phyloP scores from a whole-genome alignment of 495 filamentous ascomycete genomes.

The Letharia columbiana region DNA sequence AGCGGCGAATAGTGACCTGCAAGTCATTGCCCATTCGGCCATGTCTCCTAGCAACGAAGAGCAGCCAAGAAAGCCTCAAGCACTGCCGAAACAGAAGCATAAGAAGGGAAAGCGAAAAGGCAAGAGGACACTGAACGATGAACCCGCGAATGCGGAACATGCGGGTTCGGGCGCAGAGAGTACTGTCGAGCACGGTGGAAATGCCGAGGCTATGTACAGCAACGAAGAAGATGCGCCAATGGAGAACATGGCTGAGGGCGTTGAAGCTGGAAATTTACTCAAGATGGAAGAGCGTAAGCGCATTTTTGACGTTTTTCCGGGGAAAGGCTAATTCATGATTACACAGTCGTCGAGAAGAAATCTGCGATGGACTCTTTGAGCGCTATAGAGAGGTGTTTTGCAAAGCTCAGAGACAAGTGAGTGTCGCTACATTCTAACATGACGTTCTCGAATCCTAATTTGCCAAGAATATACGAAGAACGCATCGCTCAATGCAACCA shows the following conservation, averaged over 20 bases:
- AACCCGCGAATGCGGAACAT: conserved; percentile 24
- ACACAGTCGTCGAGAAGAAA: conserved; percentile 65
- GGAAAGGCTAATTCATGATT: conserved; percentile 26
- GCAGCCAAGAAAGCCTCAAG: conserved; percentile 8
- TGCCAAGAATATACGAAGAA: conserved; percentile 71
- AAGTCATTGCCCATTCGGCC: neutral
- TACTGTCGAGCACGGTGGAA: neutral
- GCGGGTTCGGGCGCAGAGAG: neutral
- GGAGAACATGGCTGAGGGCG: conserved; percentile 37
- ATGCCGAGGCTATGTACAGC: conserved; percentile 16
- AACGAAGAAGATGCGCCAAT: conserved; percentile 34
- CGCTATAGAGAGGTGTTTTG: conserved; percentile 75
- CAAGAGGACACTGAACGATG: conserved; percentile 36
- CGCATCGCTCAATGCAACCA: conserved; percentile 68
- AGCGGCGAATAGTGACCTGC: conserved; percentile 3
- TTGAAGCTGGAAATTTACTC: conserved; percentile 42
- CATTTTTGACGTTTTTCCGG: conserved; percentile 30
- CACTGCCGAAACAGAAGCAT: conserved; percentile 29
- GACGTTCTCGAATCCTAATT: conserved; percentile 11
- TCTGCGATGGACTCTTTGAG: conserved; percentile 71
- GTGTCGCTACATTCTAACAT: conserved; percentile 22
- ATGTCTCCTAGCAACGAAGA: neutral
- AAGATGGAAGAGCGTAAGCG: conserved; percentile 55
- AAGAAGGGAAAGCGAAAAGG: conserved; percentile 42
- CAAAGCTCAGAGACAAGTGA: conserved; percentile 77